Evolutionary conservation across 2,329 filamentous ascomycete genomes (phyloP).

Genomic region (Ascochyta lentis): DNA sequence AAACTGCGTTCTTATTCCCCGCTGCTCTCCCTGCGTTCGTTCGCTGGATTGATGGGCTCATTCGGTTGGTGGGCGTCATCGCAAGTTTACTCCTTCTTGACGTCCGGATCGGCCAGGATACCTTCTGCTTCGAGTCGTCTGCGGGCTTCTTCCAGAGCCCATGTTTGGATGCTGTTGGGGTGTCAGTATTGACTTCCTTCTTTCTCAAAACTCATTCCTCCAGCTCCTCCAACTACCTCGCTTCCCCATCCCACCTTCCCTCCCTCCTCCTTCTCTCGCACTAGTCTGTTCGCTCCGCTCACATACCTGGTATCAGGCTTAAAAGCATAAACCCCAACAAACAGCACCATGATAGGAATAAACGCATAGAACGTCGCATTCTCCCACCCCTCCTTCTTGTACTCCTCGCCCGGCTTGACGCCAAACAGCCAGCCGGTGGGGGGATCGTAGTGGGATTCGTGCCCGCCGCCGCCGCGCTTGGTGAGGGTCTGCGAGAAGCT

Average conservation of each 20-base stretch:
- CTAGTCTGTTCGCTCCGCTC: background rate
- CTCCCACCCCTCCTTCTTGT: conserved; percentile 97
- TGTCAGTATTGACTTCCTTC: conserved; percentile 24
- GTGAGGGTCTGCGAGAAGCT: conserved; percentile 31
- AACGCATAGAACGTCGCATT: conserved; percentile 83
- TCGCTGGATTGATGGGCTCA: too few species aligned
- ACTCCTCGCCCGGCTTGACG: conserved; percentile 92
- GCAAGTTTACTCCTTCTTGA: conserved; percentile 53
- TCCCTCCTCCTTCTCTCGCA: background rate
- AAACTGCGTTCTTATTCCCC: too few species aligned
- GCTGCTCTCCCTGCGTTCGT: too few species aligned
- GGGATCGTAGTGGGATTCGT: conserved; percentile 84
- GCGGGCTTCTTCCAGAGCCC: conserved; percentile 96
- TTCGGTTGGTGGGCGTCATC: background rate
- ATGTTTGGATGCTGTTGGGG: conserved; percentile 86
- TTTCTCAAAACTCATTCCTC: background rate
- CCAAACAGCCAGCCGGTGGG: conserved; percentile 93
- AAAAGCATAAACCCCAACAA: conserved; percentile 70
- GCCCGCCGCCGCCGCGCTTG: conserved; percentile 41
- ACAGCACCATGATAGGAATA: conserved; percentile 59
- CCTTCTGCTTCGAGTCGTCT: conserved; percentile 95
- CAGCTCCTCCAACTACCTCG: background rate
- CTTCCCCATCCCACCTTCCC: background rate
- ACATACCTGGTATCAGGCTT: conserved; percentile 98
- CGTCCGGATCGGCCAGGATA: conserved; percentile 80